Evolutionary conservation across 441 rosid species (phyloP).

Genomic region (Geranium incanum): DNA sequence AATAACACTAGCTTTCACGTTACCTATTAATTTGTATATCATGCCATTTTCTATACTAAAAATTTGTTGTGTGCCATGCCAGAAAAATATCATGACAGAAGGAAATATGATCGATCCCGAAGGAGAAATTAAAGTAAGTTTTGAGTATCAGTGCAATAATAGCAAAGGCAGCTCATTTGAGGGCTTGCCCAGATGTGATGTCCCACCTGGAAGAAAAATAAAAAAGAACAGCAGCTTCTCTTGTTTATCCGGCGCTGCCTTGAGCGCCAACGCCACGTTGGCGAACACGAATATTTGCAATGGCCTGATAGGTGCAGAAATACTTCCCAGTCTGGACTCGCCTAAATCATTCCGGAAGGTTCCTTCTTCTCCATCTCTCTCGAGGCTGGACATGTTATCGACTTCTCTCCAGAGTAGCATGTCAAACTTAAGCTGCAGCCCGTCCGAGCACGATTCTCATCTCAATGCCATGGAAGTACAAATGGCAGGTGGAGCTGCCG

Average conservation of each 20-base stretch:
- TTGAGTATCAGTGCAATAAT: constrained; percentile 71
- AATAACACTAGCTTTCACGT: no score
- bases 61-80: constrained; percentile 15
- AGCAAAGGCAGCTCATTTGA: constrained; percentile 19
- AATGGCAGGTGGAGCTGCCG: constrained; percentile 97
- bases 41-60: constrained; percentile 3
- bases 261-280: constrained; percentile 87
- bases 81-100: constrained; percentile 42
- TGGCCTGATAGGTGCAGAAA: constrained; percentile 74
- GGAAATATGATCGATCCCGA: constrained; percentile 36
- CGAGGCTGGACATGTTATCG: constrained; percentile 70
- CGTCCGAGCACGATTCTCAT: constrained; percentile 52
- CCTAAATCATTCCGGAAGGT: constrained; percentile 73
- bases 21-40: no score
- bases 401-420: constrained; percentile 71
- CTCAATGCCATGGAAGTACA: constrained; percentile 68
- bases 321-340: constrained; percentile 77
- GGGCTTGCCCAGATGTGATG: constrained; percentile 32
- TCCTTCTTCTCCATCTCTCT: constrained; percentile 62
- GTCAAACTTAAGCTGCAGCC: constrained; percentile 74
- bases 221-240: constrained; percentile 63
- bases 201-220: constrained; percentile 33
- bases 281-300: constrained; percentile 89
- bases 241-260: constrained; percentile 84
- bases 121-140: constrained; percentile 73